phyloP scores from a whole-genome alignment of 2,329 filamentous ascomycete genomes.

The Talaromyces sp. region DNA sequence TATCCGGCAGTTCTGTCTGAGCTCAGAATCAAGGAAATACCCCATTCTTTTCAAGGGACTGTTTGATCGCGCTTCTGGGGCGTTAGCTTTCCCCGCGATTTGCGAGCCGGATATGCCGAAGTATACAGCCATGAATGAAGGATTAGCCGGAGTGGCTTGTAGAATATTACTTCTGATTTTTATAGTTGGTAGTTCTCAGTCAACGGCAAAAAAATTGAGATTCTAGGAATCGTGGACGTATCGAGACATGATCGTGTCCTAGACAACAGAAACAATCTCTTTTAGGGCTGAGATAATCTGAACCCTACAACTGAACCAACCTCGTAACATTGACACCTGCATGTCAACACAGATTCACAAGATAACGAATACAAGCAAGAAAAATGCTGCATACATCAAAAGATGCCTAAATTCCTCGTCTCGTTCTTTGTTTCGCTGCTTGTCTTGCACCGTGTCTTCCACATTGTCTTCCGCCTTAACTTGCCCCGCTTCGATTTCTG shows the following conservation, averaged over 20 bases:
- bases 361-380: neutral
- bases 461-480: neutral
- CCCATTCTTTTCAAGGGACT: neutral
- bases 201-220: neutral
- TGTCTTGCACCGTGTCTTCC: neutral
- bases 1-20: neutral
- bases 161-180: neutral
- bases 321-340: neutral
- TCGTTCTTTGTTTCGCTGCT: neutral
- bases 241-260: neutral
- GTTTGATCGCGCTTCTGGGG: neutral
- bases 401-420: neutral
- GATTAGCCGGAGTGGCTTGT: neutral
- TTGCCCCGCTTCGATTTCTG: neutral
- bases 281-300: neutral
- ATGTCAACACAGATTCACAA: neutral
- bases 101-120: neutral
- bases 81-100: neutral
- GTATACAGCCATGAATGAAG: neutral
- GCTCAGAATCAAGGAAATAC: neutral
- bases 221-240: neutral
- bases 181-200: neutral
- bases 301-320: neutral
- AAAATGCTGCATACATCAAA: neutral
- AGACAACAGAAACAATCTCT: neutral